A percentile compares a stretch with the other conserved stretches of the same genome.
These are phyloP conservation scores for Aquilaria agallochum DNA, from an alignment of 441 rosid species.

Conservation along the genomic window DNA sequence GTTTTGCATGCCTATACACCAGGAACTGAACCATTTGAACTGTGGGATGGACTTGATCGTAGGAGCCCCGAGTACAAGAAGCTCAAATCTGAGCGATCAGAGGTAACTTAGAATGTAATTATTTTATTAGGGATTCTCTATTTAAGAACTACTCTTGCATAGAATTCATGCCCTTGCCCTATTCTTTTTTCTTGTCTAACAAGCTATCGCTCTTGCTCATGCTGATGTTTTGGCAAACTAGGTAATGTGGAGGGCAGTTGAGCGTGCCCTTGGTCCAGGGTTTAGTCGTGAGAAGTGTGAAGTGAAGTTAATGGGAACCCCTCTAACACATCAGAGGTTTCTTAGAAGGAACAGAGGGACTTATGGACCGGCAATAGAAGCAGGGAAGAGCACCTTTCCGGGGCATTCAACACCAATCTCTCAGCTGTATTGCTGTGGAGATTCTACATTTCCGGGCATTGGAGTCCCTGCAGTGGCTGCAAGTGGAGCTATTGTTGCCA, in stretches of 20 bases:
- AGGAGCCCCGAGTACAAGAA: conserved; percentile 63
- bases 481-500: conserved; percentile 74
- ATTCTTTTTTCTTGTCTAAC: background rate
- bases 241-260: conserved; percentile 94
- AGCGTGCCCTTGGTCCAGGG: conserved; percentile 70
- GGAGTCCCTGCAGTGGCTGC: conserved; percentile 98
- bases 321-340: conserved; percentile 78
- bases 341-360: conserved; percentile 80
- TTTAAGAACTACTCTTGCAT: too few relatives aligned
- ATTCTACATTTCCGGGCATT: conserved; percentile 91
- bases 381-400: conserved; percentile 75
- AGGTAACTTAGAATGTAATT: conserved; percentile 35
- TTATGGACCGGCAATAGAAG: conserved; percentile 80
- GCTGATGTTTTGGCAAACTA: conserved; percentile 13
- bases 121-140: background rate
- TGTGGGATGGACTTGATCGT: conserved; percentile 88
- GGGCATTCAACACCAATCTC: conserved; percentile 84
- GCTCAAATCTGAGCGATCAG: conserved; percentile 76
- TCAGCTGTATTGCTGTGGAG: conserved; percentile 83
- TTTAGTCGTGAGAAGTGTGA: conserved; percentile 74
- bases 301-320: conserved; percentile 88
- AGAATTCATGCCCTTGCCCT: background rate
- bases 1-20: conserved; percentile 80
- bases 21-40: conserved; percentile 78
- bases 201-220: background rate